Evolutionary conservation across 106 monocot genomes (phyloP), one percentile per base, ranked within the genome.

Genomic region (Allium cepa): DNA sequence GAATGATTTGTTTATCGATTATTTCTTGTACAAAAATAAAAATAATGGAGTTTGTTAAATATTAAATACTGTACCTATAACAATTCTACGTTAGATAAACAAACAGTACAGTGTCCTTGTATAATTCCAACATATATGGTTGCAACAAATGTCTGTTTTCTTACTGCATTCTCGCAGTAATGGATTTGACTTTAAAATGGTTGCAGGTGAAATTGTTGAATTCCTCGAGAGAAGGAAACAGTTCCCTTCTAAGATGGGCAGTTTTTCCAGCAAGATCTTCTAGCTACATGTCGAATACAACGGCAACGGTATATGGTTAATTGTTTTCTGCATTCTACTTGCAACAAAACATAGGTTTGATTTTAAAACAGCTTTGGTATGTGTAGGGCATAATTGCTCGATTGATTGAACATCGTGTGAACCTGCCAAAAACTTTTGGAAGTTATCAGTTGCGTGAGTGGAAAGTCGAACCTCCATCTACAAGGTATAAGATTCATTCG

Each of bases 321-420:
- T 56, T 61, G 47, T 45, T 62, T 71, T 58, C 14, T 56, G 52
- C n/a, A n/a, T 53, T 36, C 68, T 46, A 13, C 1, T 46, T 66
- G n/a, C 18, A 7, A 14, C 8, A 16, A 16, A 36, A 36, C 36
- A 36, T 36, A 36, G 36, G 36, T 64, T 59, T 70, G 13, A 7
- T 27, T 10, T 73, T 50, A 26, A 10, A 47, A 16, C 11, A 28
- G 8, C 15, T 63, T 46, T 48, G 12, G 46, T 56, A 60, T 27
- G 47, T 68, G 62, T 77, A 97, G 97, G 92, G 67, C n/a, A 97
- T 97, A 62, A 92, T 97, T 66, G 78, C 78, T 84, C 81, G 89
- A 13, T 81, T 97, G 74, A 80, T 73, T 47, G 79, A 92, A 71
- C 89, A 84, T 72, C 85, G 77, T 65, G 75, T 97, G 63, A 85